Conservation (phyloP, 345 rosid genomes). For the Boechera stricta region DNA sequence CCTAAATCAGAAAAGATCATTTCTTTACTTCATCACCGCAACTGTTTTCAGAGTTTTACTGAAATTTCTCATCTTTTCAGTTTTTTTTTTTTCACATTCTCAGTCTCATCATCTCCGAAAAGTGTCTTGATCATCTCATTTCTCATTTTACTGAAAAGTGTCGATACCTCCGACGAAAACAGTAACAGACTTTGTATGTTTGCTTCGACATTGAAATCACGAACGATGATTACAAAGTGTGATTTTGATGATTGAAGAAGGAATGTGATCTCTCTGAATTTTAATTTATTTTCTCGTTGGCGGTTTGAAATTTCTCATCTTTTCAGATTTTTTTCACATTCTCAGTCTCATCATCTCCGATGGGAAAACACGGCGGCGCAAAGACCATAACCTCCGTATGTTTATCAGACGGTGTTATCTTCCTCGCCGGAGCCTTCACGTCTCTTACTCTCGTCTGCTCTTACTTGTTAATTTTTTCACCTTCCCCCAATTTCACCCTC, state of each 20-base stretch:
- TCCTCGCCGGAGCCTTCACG: conserved; percentile 59
- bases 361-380: conserved; percentile 47
- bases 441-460: conserved; percentile 67
- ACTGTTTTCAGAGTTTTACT: neutral
- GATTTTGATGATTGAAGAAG: no score
- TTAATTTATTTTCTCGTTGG: no score
- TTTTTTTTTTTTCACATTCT: neutral
- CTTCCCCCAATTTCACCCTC: conserved; percentile 36
- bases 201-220: no score
- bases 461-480: conserved; percentile 53
- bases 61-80: neutral
- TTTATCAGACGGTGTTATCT: conserved; percentile 54
- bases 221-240: no score
- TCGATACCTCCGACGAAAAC: no score
- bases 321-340: neutral
- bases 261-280: no score
- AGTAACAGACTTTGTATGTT: no score
- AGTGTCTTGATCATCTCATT: no score
- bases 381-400: conserved; percentile 50
- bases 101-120: conserved; percentile 35
- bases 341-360: conserved; percentile 34
- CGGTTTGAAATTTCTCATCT: neutral
- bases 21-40: neutral
- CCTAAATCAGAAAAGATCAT: neutral
- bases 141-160: no score